Percentiles rank a stretch among this genome's conserved stretches.
These are phyloP conservation scores for Claviceps maximensis DNA, from an alignment of 2,329 filamentous ascomycete genomes.

Conservation along the genomic window DNA sequence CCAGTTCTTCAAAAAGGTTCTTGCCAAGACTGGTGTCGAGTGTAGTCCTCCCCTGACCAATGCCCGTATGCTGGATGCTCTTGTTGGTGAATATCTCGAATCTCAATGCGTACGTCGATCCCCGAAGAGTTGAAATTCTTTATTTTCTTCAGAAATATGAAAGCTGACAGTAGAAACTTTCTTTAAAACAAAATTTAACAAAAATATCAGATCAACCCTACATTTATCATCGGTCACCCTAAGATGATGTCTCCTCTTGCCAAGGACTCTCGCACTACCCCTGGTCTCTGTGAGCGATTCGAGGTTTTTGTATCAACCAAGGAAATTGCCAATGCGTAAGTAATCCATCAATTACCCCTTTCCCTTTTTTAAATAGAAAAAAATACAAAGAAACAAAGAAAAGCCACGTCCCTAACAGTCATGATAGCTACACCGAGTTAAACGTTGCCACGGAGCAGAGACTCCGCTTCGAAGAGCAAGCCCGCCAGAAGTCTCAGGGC, in stretches of 20 bases:
- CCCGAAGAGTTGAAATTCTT: neutral
- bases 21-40: conserved; percentile 83
- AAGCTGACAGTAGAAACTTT: conserved; percentile 2
- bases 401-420: neutral
- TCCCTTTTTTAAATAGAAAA: neutral
- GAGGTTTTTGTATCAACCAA: conserved; percentile 70
- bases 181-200: no score
- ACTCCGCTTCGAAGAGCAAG: conserved; percentile 77
- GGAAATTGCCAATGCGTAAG: conserved; percentile 79
- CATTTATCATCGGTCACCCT: conserved; percentile 46
- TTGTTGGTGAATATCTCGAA: conserved; percentile 90
- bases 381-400: no score
- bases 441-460: conserved; percentile 87
- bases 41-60: conserved; percentile 87
- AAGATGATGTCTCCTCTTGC: conserved; percentile 74
- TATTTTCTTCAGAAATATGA: neutral
- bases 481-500: conserved; percentile 86
- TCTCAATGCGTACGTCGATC: conserved; percentile 52
- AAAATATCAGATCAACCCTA: conserved; percentile 55
- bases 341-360: neutral
- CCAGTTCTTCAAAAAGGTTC: conserved; percentile 69
- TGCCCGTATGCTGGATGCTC: conserved; percentile 88
- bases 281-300: conserved; percentile 89
- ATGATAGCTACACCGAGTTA: conserved; percentile 69
- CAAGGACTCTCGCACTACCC: conserved; percentile 76